Evolutionary conservation across 768 basidiomycete species (phyloP), one percentile per base, ranked within the genome.

Genomic region (Psilocybe azurescens): DNA sequence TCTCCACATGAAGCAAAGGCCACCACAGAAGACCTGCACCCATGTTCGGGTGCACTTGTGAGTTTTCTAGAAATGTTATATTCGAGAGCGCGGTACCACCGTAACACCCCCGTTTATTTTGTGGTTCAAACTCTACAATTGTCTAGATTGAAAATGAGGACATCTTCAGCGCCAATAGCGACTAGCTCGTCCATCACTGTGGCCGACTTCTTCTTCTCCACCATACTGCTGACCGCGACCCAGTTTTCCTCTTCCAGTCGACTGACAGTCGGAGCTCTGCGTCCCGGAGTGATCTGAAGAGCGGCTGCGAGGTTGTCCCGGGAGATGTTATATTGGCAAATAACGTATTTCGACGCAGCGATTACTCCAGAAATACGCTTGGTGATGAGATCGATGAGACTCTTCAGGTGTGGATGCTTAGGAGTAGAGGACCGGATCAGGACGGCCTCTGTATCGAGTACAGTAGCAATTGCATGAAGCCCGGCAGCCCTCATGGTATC

Each of bases 401-500:
- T 80, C 3, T 78, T 78, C 60, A 89, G 81, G 10, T 87, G 77
- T 2, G 88, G 82, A 63, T 89, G 83, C 65, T 91, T 93, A 0
- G 83, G 80, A 16, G 77, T 76, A 55, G 79, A 82, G 1, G 92
- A 94, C 64, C 88, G 91, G 82, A 99, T 97, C 38, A 99, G 87
- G 56, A 98, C 93, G 10, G 97, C 96, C 77, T 99, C 91, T 1
- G 79, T 78, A 30, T 89, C 75, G 58, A 99, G 85, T 10, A 99
- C 73, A 9, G 95, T 98, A 13, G 89, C 91, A 69, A 99, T 98
- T 44, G 97, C 88, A 73, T 93, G 93, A 58, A 99, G 82, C 39
- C 97, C 97, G 0, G 96, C 96, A 28, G 97, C 97, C 36, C 97
- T 93, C 97, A 99, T 99, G 7, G 97, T 99, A 70, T 99, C 97